Percentiles rank a stretch among this genome's conserved stretches.
Evolutionary conservation across 495 filamentous ascomycete species (phyloP).

Genomic region (Penicillium antarcticum): DNA sequence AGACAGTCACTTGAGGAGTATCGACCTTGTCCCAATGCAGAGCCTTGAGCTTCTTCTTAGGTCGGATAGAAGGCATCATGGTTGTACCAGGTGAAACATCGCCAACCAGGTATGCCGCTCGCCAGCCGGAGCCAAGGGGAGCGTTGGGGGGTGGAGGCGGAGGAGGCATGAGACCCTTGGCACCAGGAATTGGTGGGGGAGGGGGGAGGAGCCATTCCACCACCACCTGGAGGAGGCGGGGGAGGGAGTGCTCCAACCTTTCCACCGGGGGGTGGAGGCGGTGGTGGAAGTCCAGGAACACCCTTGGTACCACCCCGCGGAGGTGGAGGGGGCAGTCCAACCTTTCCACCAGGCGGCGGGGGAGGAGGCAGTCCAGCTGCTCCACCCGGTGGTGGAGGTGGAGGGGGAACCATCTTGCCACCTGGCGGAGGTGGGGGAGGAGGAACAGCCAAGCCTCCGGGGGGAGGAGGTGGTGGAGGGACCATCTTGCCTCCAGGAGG

Average conservation of each 20-base stretch:
- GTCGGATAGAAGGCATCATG: constrained; percentile 71
- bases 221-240: constrained; percentile 44
- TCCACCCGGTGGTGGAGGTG: constrained; percentile 45
- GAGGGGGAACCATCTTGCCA: constrained; percentile 18
- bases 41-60: constrained; percentile 99
- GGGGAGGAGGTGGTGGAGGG: constrained; percentile 43
- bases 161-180: constrained; percentile 37
- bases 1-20: constrained; percentile 87
- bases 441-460: constrained; percentile 26
- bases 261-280: constrained; percentile 44
- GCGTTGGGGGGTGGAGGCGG: constrained; percentile 58
- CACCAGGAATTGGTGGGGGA: constrained; percentile 55
- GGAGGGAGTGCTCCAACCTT: constrained; percentile 45
- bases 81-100: constrained; percentile 41
- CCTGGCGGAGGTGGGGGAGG: constrained; percentile 34
- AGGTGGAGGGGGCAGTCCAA: constrained; percentile 47
- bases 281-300: constrained; percentile 41
- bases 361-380: constrained; percentile 17
- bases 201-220: constrained; percentile 46
- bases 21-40: constrained; percentile 99
- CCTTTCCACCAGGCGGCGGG: constrained; percentile 36
- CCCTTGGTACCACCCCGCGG: constrained; percentile 36
- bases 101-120: constrained; percentile 47
- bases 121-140: constrained; percentile 56
- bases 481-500: constrained; percentile 32